These are phyloP conservation scores for Bisporella sp. DNA, from an alignment of 2,329 filamentous ascomycete genomes.

Conservation along the genomic window DNA sequence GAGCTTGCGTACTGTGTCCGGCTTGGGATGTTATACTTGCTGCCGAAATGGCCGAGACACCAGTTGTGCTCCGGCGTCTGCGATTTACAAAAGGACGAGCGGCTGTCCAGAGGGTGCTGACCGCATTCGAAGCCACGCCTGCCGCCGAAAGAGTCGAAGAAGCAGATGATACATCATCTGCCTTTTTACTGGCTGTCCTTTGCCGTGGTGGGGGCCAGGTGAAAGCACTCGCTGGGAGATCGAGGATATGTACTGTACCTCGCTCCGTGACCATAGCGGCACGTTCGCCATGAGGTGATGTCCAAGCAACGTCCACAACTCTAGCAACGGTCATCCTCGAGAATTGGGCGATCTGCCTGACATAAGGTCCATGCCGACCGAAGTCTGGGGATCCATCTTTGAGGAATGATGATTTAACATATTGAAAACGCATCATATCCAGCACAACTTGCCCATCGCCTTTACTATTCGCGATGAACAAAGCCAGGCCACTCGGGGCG, in stretches of 20 bases:
- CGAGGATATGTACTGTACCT: constrained; percentile 89
- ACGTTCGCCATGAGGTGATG: constrained; percentile 70
- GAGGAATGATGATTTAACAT: constrained; percentile 53
- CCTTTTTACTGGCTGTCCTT: constrained; percentile 15
- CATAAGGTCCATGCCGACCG: constrained; percentile 41
- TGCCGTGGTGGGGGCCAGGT: constrained; percentile 75
- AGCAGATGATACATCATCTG: constrained; percentile 30
- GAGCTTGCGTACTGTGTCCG: constrained; percentile 64
- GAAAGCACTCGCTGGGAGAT: constrained; percentile 75
- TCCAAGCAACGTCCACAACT: constrained; percentile 87
- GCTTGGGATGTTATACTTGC: constrained; percentile 37
- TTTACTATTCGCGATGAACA: constrained; percentile 76
- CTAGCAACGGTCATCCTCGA: constrained; percentile 86
- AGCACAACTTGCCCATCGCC: constrained; percentile 79
- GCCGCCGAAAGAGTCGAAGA: constrained; percentile 40
- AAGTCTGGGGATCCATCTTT: constrained; percentile 41
- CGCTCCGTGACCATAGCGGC: constrained; percentile 87
- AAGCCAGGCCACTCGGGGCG: constrained; percentile 62
- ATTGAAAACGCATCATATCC: constrained; percentile 64
- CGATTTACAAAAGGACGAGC: constrained; percentile 26
- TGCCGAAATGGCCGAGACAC: constrained; percentile 21
- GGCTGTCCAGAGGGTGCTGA: constrained; percentile 26
- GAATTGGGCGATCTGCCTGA: constrained; percentile 83
- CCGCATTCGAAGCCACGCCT: constrained; percentile 26
- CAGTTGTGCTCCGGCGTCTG: constrained; percentile 25